phyloP scores from a whole-genome alignment of 2,329 filamentous ascomycete genomes.

The Pseudophaeomoniella oleicola region DNA sequence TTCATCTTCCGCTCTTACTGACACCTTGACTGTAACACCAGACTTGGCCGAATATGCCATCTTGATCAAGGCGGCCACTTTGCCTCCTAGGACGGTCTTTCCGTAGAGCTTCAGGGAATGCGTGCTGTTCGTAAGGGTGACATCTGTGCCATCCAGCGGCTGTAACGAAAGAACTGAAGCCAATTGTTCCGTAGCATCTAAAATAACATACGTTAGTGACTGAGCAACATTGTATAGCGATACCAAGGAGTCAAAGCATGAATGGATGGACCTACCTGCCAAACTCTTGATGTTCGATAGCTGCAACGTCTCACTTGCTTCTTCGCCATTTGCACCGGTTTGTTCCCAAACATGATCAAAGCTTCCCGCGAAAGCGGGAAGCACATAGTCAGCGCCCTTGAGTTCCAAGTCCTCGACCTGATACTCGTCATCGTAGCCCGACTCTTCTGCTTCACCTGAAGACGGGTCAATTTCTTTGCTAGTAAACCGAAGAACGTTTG shows the following conservation, averaged over 20 bases:
- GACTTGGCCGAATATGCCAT: constrained; percentile 91
- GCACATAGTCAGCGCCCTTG: constrained; percentile 79
- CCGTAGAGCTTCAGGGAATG: constrained; percentile 93
- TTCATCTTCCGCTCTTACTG: constrained; percentile 81
- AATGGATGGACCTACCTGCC: constrained; percentile 48
- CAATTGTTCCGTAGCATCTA: constrained; percentile 86
- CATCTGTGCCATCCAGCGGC: constrained; percentile 84
- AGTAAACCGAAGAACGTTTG: constrained; percentile 89
- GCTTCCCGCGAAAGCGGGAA: constrained; percentile 85
- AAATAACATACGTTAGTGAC: constrained; percentile 8
- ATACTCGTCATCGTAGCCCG: constrained; percentile 94
- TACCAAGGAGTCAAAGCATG: background rate
- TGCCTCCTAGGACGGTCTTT: constrained; percentile 83
- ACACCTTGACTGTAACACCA: constrained; percentile 92
- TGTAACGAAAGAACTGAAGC: constrained; percentile 77
- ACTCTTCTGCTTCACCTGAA: constrained; percentile 81
- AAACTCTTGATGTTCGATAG: constrained; percentile 82
- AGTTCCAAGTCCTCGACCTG: constrained; percentile 90
- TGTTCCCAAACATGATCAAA: constrained; percentile 96
- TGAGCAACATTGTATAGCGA: no score
- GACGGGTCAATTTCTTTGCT: constrained; percentile 96
- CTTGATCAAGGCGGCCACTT: constrained; percentile 71
- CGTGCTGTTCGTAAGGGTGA: constrained; percentile 74
- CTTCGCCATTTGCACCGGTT: constrained; percentile 73
- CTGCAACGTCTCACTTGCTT: constrained; percentile 82